A percentile compares a stretch with the other conserved stretches of the same genome.
These are phyloP conservation scores for Ascochyta viciae-villosae DNA, from an alignment of 2,329 filamentous ascomycete genomes.

Conservation along the genomic window DNA sequence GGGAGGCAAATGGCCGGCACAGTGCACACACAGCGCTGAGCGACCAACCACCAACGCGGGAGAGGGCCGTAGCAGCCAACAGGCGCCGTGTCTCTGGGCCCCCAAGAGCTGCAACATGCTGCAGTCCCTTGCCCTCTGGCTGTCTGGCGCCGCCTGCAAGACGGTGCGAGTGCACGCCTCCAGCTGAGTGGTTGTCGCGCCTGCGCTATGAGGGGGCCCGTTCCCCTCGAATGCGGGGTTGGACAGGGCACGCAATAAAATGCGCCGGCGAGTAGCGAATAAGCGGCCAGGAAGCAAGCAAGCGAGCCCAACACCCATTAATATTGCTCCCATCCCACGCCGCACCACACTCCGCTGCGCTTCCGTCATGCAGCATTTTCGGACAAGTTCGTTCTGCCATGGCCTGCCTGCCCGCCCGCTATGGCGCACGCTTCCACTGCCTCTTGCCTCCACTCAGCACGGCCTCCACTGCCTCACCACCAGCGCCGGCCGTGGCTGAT, in stretches of 20 bases:
- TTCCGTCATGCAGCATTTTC: slow-evolving; percentile 27
- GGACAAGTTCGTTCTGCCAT: slow-evolving; percentile 18
- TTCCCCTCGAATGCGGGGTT: slow-evolving; percentile 17
- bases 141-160: slow-evolving; percentile 10
- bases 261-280: slow-evolving; percentile 9
- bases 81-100: slow-evolving; percentile 24
- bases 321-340: too few species aligned
- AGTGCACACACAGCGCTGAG: slow-evolving; percentile 14
- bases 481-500: slow-evolving; percentile 5
- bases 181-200: slow-evolving; percentile 23
- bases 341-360: neutral
- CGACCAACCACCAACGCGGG: slow-evolving; percentile 11
- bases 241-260: slow-evolving; percentile 1
- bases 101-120: slow-evolving; percentile 5
- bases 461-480: slow-evolving; percentile 1
- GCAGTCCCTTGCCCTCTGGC: slow-evolving; percentile 24
- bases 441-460: too few species aligned
- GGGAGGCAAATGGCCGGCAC: slow-evolving; percentile 19
- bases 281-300: slow-evolving; percentile 14
- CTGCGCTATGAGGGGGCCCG: slow-evolving; percentile 17
- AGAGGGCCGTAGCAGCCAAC: slow-evolving; percentile 25
- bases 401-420: slow-evolving; percentile 12
- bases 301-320: too few species aligned
- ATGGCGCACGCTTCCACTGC: slow-evolving; percentile 25
- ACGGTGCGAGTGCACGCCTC: slow-evolving; percentile 3